These are phyloP conservation scores for Colletotrichum noveboracense DNA, from an alignment of 2,329 filamentous ascomycete genomes.

Conservation along the genomic window DNA sequence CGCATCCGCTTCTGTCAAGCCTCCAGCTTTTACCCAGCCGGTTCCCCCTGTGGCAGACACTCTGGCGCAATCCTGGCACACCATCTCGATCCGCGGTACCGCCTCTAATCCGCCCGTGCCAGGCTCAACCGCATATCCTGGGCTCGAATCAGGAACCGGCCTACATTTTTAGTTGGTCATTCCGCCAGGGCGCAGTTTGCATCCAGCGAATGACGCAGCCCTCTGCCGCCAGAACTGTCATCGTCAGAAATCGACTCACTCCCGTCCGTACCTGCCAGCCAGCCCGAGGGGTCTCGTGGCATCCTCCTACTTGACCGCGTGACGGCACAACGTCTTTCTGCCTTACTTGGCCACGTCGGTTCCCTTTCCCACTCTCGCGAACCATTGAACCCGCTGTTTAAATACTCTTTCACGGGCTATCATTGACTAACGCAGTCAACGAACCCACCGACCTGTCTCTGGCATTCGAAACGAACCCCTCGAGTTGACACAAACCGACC, in stretches of 20 bases:
- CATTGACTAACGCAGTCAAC: background rate
- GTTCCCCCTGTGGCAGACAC: constrained; percentile 10
- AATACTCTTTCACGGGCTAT: background rate
- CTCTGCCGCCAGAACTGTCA: constrained; percentile 12
- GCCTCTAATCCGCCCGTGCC: constrained; percentile 2
- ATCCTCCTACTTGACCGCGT: constrained; percentile 25
- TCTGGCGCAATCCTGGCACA: constrained; percentile 14
- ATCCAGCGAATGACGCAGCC: constrained; percentile 22
- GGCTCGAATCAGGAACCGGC: constrained; percentile 21
- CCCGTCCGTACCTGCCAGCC: constrained; percentile 5
- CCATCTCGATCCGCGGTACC: constrained; percentile 13
- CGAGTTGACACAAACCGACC: background rate
- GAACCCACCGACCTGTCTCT: background rate
- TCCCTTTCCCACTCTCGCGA: background rate
- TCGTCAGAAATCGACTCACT: constrained; percentile 20
- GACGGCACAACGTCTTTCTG: constrained; percentile 13
- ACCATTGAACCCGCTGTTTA: background rate
- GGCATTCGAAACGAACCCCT: background rate
- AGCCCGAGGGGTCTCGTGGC: constrained; percentile 22
- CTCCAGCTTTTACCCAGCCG: background rate
- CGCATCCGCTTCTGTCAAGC: constrained; percentile 17
- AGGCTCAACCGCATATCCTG: constrained; percentile 9
- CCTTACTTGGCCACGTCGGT: background rate
- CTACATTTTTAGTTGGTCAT: constrained; percentile 18
- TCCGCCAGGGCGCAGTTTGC: constrained; percentile 17